Conservation (phyloP, 2,329 filamentous ascomycete species). For the Pseudopyrenochaeta lycopersici region DNA sequence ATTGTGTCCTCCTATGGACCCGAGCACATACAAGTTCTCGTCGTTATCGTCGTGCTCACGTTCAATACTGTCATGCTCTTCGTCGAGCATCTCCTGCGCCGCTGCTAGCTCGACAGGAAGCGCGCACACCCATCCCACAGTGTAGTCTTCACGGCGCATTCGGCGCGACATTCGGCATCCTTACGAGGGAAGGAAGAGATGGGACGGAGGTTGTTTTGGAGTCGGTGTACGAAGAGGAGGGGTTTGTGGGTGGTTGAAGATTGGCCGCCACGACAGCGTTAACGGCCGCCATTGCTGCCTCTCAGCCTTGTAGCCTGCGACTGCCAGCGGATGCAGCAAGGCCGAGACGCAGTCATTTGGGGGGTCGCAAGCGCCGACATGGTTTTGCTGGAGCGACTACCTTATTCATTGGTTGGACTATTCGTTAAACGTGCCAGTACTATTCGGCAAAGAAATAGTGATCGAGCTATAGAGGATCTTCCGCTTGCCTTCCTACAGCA, state of each 20-base stretch:
- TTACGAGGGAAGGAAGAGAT: neutral
- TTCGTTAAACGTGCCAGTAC: too few species aligned
- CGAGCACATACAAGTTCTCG: conserved; percentile 30
- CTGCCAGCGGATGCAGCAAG: conserved; percentile 24
- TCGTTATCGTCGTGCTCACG: conserved; percentile 33
- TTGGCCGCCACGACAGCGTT: neutral
- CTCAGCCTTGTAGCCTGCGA: conserved; percentile 35
- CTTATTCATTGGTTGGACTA: too few species aligned
- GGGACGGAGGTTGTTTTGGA: neutral
- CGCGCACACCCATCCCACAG: conserved; percentile 25
- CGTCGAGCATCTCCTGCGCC: conserved; percentile 13
- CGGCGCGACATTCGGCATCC: conserved; percentile 5
- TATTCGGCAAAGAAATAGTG: too few species aligned
- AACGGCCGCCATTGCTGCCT: neutral
- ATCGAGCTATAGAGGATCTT: too few species aligned
- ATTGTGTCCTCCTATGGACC: conserved; percentile 41
- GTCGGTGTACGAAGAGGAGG: neutral
- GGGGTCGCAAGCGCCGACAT: too few species aligned
- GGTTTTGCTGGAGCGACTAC: too few species aligned
- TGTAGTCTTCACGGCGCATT: conserved; percentile 17
- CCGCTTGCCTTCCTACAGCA: too few species aligned
- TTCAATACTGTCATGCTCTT: conserved; percentile 19
- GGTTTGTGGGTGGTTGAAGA: neutral
- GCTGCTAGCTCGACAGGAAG: conserved; percentile 20
- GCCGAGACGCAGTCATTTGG: neutral